Percentiles rank a stretch among this genome's conserved stretches.
phyloP scores from a whole-genome alignment of 2,329 filamentous ascomycete species.

The Claviceps africana region DNA sequence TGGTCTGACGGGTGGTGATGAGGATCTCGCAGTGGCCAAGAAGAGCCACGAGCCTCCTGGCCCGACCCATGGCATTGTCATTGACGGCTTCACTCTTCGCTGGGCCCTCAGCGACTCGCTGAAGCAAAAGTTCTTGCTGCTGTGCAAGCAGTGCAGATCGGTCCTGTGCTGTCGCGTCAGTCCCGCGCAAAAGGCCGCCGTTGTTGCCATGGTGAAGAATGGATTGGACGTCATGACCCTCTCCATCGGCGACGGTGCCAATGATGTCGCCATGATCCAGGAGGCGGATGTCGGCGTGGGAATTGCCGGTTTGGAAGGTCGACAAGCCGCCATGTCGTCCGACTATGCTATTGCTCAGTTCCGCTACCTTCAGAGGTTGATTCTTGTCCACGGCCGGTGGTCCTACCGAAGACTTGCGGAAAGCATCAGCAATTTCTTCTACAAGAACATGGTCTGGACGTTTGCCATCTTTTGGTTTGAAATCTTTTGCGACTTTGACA shows the following conservation, averaged over 20 bases:
- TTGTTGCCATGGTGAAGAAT: slow-evolving; percentile 88
- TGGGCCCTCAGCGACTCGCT: slow-evolving; percentile 70
- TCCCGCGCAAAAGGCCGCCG: slow-evolving; percentile 92
- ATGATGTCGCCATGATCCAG: slow-evolving; percentile 96
- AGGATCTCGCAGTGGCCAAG: slow-evolving; percentile 66
- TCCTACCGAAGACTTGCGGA: slow-evolving; percentile 91
- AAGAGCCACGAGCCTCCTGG: slow-evolving; percentile 75
- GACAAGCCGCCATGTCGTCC: slow-evolving; percentile 89
- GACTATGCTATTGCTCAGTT: slow-evolving; percentile 95
- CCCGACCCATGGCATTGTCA: slow-evolving; percentile 81
- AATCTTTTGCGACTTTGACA: slow-evolving; percentile 90
- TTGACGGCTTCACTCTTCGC: slow-evolving; percentile 87
- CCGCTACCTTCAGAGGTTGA: slow-evolving; percentile 68
- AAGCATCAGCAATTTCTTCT: slow-evolving; percentile 97
- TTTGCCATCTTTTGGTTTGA: slow-evolving; percentile 96
- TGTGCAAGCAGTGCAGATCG: slow-evolving; percentile 94
- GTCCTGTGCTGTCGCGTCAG: slow-evolving; percentile 96
- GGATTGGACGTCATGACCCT: slow-evolving; percentile 93
- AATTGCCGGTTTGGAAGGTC: slow-evolving; percentile 83
- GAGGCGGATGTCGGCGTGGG: slow-evolving; percentile 94
- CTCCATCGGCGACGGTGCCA: slow-evolving; percentile 84
- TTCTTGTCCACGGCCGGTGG: slow-evolving; percentile 87
- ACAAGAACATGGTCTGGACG: slow-evolving; percentile 99
- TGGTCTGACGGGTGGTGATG: slow-evolving; percentile 67
- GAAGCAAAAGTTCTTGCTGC: slow-evolving; percentile 81